phyloP scores from a whole-genome alignment of 2,329 filamentous ascomycete genomes.

The Xylariaceae sp. region DNA sequence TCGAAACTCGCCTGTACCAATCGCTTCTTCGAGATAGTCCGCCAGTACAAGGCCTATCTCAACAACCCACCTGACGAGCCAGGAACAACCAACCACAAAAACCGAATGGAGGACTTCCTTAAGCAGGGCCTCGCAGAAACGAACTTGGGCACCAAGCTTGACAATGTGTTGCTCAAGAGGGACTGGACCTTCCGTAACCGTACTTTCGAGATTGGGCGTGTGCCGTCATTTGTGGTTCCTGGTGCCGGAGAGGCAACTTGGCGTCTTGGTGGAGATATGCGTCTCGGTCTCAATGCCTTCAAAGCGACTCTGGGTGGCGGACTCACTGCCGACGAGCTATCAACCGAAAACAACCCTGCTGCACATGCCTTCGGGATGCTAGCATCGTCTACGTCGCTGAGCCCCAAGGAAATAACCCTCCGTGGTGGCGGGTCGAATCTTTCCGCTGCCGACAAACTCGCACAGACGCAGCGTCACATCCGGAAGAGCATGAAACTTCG shows the following conservation, averaged over 20 bases:
- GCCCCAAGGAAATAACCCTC: not conserved
- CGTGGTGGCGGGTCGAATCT: slow-evolving; percentile 7
- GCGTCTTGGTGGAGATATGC: not conserved
- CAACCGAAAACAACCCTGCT: not conserved
- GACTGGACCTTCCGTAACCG: slow-evolving; percentile 9
- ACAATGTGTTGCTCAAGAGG: not conserved
- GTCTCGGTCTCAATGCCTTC: slow-evolving; percentile 10
- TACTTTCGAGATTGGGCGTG: accelerated
- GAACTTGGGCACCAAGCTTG: not conserved
- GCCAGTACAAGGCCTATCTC: slow-evolving; percentile 10
- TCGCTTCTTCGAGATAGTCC: slow-evolving; percentile 10
- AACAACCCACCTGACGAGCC: slow-evolving; percentile 1
- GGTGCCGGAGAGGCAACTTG: not conserved
- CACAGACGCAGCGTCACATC: not conserved
- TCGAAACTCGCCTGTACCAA: slow-evolving; percentile 7
- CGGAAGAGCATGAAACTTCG: not conserved
- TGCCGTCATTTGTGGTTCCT: slow-evolving; percentile 6
- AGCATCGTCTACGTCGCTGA: slow-evolving; percentile 2
- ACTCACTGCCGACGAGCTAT: slow-evolving; percentile 3
- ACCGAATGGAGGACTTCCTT: not conserved
- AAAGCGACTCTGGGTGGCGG: slow-evolving; percentile 15
- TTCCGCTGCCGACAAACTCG: not conserved
- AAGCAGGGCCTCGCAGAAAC: not conserved
- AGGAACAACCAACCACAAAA: not conserved
- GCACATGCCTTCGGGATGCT: not conserved